A percentile compares a stretch with the other conserved stretches of the same genome.
Conservation (phyloP, 345 rosid genomes). For the Brassica carinata region DNA sequence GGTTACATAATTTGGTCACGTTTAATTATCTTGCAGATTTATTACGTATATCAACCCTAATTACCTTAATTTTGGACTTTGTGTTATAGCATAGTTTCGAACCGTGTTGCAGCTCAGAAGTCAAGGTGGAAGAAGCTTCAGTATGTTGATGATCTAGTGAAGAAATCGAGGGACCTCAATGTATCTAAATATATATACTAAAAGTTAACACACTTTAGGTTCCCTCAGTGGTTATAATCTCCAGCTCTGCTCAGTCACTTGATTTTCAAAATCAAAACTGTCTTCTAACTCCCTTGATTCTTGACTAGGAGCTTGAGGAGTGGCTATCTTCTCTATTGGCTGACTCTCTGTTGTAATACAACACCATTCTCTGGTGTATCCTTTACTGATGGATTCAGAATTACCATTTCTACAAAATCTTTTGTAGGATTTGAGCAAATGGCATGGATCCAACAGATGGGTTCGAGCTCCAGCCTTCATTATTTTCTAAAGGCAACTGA, state of each 20-base stretch:
- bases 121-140: constrained; percentile 26
- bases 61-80: neutral
- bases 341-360: neutral
- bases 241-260: neutral
- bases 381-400: too few relatives aligned
- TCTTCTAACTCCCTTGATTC: neutral
- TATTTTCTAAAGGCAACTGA: constrained; percentile 47
- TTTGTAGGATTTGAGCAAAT: constrained; percentile 46
- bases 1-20: neutral
- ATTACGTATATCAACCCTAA: neutral
- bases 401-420: neutral
- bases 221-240: too few relatives aligned
- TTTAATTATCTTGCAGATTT: neutral
- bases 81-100: constrained; percentile 17
- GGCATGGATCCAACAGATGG: constrained; percentile 39
- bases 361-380: too few relatives aligned
- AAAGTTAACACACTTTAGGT: too few relatives aligned
- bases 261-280: constrained; percentile 18
- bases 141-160: constrained; percentile 7
- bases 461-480: constrained; percentile 44
- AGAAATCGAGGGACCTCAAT: constrained; percentile 6
- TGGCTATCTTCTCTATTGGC: neutral
- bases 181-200: constrained; percentile 6
- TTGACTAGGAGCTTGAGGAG: neutral
- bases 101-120: constrained; percentile 33